Conservation (phyloP, 257 asterid species). For the Marsdenia floribunda region DNA sequence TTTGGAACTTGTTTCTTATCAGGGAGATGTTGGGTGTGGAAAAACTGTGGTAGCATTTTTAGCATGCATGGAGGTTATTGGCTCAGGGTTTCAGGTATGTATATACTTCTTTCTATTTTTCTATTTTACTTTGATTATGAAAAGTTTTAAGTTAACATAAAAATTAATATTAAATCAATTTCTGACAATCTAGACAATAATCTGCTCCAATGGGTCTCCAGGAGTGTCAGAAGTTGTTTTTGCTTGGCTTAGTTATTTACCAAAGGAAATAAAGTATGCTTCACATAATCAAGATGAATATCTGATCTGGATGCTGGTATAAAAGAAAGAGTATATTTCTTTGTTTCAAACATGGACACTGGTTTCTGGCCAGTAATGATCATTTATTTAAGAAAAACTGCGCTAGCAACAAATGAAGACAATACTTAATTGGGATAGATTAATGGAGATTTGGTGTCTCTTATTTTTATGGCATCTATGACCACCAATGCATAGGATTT, state of each 20-base stretch:
- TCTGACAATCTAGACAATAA: neutral
- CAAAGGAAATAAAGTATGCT: neutral
- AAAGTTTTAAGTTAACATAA: neutral
- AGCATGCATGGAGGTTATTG: conserved; percentile 94
- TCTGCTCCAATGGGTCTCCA: neutral
- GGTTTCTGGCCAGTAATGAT: conserved; percentile 1
- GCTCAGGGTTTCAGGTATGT: conserved; percentile 77
- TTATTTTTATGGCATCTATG: neutral
- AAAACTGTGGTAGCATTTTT: conserved; percentile 93
- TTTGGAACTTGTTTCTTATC: conserved; percentile 12
- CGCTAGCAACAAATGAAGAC: neutral
- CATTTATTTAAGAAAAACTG: too few species aligned
- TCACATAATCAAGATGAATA: neutral
- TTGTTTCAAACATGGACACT: neutral
- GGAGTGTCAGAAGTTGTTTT: neutral
- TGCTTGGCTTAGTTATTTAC: neutral
- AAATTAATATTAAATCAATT: neutral
- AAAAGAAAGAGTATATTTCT: neutral
- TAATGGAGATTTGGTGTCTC: neutral
- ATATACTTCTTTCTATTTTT: neutral
- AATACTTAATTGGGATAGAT: neutral
- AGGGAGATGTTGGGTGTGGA: conserved; percentile 99
- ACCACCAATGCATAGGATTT: neutral
- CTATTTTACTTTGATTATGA: neutral
- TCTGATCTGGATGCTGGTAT: neutral